A percentile compares a stretch with the other conserved stretches of the same genome.
Conservation (phyloP, 2,329 filamentous ascomycete genomes). For the Ophiostoma sp. region DNA sequence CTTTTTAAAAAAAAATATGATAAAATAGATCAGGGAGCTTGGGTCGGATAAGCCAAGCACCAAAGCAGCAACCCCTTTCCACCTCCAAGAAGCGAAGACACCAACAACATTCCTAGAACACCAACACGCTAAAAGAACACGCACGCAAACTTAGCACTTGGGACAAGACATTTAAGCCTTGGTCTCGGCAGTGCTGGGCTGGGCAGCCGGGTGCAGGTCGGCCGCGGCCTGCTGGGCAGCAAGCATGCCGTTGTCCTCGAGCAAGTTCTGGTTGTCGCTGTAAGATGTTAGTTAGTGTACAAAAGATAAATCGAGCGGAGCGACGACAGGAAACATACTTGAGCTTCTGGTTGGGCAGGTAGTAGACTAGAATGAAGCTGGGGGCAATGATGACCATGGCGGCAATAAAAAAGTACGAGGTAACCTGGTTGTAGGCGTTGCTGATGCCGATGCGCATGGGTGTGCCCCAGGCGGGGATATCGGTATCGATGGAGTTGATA, state of each 20-base stretch:
- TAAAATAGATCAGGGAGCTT: neutral
- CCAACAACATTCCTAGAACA: neutral
- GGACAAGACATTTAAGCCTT: neutral
- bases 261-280: slow-evolving; percentile 23
- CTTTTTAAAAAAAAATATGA: neutral
- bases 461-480: slow-evolving; percentile 23
- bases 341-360: slow-evolving; percentile 22
- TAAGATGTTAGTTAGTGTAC: neutral
- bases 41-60: neutral
- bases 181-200: neutral
- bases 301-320: neutral
- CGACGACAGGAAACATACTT: slow-evolving; percentile 15
- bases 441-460: slow-evolving; percentile 23
- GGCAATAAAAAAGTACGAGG: slow-evolving; percentile 24
- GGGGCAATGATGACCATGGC: slow-evolving; percentile 23
- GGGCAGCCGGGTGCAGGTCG: neutral
- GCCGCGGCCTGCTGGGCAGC: slow-evolving; percentile 1
- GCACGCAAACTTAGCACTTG: neutral
- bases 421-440: slow-evolving; percentile 25
- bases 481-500: slow-evolving; percentile 26
- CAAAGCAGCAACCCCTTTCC: neutral
- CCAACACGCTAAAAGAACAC: neutral
- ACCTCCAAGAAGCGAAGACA: neutral
- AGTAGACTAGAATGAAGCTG: slow-evolving; percentile 21
- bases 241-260: slow-evolving; percentile 20